A percentile compares a stretch with the other conserved stretches of the same genome.
These are phyloP conservation scores for Eimeria acervulina DNA, from an alignment of 169 alveolate species.

Conservation along the genomic window DNA sequence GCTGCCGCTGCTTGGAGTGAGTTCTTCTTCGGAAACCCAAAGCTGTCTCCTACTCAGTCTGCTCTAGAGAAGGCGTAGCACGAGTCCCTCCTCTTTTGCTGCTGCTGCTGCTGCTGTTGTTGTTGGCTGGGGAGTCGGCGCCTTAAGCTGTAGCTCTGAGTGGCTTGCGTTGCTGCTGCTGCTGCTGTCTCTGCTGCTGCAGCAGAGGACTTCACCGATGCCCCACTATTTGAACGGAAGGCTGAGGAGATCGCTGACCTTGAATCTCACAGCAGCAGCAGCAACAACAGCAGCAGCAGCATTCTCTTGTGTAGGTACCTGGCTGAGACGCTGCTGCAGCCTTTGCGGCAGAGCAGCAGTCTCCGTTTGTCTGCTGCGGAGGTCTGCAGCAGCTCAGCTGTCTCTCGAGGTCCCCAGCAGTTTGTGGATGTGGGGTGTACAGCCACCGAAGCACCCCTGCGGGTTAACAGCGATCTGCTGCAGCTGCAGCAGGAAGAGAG, in stretches of 20 bases:
- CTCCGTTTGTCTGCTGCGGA: neutral
- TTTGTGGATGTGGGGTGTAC: neutral
- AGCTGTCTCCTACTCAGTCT: too few species aligned
- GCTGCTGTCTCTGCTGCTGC: neutral
- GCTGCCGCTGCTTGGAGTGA: too few species aligned
- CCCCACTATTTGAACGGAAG: neutral
- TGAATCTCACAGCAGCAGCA: neutral
- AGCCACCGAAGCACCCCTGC: slow-evolving; percentile 41
- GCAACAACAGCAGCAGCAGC: slow-evolving; percentile 21
- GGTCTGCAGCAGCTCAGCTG: neutral
- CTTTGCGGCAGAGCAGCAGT: slow-evolving; percentile 67
- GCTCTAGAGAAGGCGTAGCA: neutral
- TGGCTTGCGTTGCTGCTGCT: neutral
- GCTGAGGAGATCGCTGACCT: neutral
- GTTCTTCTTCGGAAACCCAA: too few species aligned
- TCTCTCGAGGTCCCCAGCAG: neutral
- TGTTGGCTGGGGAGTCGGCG: neutral
- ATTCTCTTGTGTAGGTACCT: neutral
- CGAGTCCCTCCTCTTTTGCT: neutral
- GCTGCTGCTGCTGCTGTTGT: slow-evolving; percentile 7
- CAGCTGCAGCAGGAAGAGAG: slow-evolving; percentile 12
- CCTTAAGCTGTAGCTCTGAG: neutral
- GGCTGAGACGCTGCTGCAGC: slow-evolving; percentile 52
- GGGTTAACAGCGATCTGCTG: slow-evolving; percentile 11
- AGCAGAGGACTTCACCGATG: slow-evolving; percentile 14